phyloP scores from a whole-genome alignment of 805 yeast species.

The Citeromyces matritensis region DNA sequence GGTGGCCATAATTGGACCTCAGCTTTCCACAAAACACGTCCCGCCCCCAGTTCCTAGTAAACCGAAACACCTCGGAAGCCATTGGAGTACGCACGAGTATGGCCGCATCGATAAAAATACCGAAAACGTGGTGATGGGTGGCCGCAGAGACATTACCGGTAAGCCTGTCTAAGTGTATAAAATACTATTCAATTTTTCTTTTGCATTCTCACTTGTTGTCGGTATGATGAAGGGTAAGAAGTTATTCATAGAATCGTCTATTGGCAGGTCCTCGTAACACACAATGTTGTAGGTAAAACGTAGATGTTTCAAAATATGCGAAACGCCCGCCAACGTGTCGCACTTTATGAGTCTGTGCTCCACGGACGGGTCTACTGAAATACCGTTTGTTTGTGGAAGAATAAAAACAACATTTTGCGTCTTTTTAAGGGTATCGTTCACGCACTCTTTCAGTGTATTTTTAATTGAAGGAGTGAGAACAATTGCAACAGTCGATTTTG shows the following conservation, averaged over 20 bases:
- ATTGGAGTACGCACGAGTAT: conserved; percentile 46
- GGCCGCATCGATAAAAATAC: conserved; percentile 42
- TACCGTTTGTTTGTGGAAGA: conserved; percentile 8
- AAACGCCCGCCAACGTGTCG: conserved; percentile 30
- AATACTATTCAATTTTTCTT: neutral
- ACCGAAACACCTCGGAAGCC: conserved; percentile 27
- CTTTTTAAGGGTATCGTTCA: conserved; percentile 1
- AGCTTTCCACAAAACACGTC: conserved; percentile 27
- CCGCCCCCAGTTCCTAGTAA: conserved; percentile 38
- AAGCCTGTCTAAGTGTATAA: conserved; percentile 3
- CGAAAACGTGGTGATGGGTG: conserved; percentile 40
- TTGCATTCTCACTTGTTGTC: neutral
- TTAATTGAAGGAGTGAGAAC: too few relatives aligned
- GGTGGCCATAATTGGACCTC: conserved; percentile 44
- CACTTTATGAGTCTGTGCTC: conserved; percentile 24
- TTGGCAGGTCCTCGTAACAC: conserved; percentile 7
- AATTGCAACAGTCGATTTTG: too few relatives aligned
- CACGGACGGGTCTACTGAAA: conserved; percentile 7
- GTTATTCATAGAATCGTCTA: conserved; percentile 1
- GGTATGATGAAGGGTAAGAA: neutral
- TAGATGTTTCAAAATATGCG: conserved; percentile 41
- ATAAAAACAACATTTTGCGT: conserved; percentile 11
- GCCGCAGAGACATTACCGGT: conserved; percentile 25
- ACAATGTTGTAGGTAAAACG: conserved; percentile 11
- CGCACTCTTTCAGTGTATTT: too few relatives aligned